Percentiles rank a stretch among this genome's conserved stretches.
phyloP scores from a whole-genome alignment of 1,139 yeast genomes.

The Meyerozyma sp. region DNA sequence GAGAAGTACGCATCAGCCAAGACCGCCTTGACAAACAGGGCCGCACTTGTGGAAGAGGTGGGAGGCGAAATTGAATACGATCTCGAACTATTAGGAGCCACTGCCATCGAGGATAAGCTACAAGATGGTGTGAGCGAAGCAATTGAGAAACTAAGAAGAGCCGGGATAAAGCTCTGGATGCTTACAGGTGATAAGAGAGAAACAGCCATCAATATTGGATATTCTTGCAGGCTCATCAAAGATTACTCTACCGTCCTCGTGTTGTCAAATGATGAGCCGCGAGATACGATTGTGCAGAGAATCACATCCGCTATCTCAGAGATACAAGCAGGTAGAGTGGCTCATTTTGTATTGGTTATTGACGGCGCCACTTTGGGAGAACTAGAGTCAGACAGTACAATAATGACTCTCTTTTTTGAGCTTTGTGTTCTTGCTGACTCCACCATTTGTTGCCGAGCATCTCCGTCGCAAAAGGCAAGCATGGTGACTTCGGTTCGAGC shows the following conservation, averaged over 20 bases:
- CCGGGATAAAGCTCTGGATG: slow-evolving; percentile 97
- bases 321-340: slow-evolving; percentile 64
- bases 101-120: slow-evolving; percentile 94
- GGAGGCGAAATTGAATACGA: slow-evolving; percentile 69
- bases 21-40: slow-evolving; percentile 66
- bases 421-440: slow-evolving; percentile 85
- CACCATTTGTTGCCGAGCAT: slow-evolving; percentile 91
- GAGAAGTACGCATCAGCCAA: slow-evolving; percentile 67
- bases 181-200: slow-evolving; percentile 96
- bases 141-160: slow-evolving; percentile 84
- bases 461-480: slow-evolving; percentile 92
- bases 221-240: slow-evolving; percentile 86
- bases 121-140: slow-evolving; percentile 96
- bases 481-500: slow-evolving; percentile 78
- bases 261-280: slow-evolving; percentile 54
- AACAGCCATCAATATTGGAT: slow-evolving; percentile 95
- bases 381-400: slow-evolving; percentile 66
- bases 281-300: slow-evolving; percentile 44
- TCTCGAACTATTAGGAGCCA: slow-evolving; percentile 76
- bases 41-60: slow-evolving; percentile 58
- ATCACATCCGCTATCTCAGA: slow-evolving; percentile 59
- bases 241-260: slow-evolving; percentile 90
- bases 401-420: slow-evolving; percentile 73
- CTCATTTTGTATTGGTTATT: slow-evolving; percentile 89
- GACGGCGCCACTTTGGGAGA: slow-evolving; percentile 81